A percentile compares a stretch with the other conserved stretches of the same genome.
phyloP scores from a whole-genome alignment of 2,329 filamentous ascomycete species.

The Trichoderma simmonsii region DNA sequence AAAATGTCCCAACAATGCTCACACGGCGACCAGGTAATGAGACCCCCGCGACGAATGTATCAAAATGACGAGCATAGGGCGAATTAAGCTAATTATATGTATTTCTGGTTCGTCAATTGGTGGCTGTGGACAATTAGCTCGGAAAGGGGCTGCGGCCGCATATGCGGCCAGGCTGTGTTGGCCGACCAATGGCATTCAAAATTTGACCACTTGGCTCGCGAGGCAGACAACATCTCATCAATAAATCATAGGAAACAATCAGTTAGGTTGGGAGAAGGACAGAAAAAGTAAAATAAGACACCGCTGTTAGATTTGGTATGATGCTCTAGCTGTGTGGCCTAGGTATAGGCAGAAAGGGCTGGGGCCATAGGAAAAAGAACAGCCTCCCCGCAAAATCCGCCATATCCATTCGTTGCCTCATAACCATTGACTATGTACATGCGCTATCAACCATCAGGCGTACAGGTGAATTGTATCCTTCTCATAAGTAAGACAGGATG shows the following conservation, averaged over 20 bases:
- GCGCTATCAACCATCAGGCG: not conserved
- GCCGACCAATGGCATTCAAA: not conserved
- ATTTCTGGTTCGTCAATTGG: slow-evolving; percentile 4
- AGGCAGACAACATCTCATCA: slow-evolving; percentile 12
- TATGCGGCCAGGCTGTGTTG: slow-evolving; percentile 27
- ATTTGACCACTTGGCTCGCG: not conserved
- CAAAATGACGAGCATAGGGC: not conserved
- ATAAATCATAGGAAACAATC: not conserved
- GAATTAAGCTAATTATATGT: not conserved
- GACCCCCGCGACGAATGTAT: not conserved
- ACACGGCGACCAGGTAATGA: not conserved
- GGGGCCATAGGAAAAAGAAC: not conserved
- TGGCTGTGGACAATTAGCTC: slow-evolving; percentile 14
- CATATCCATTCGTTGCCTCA: not conserved
- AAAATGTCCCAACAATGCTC: not conserved
- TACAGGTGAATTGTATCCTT: not conserved
- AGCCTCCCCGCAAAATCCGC: not conserved
- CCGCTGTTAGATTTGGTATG: slow-evolving; percentile 5
- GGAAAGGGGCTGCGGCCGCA: slow-evolving; percentile 25
- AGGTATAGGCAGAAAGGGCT: slow-evolving; percentile 2
- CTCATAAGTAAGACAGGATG: not conserved
- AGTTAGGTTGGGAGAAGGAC: not conserved
- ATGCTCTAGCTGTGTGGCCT: slow-evolving; percentile 10
- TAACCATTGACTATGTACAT: slow-evolving; percentile 2
- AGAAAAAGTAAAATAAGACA: not conserved